Conservation (phyloP, 495 filamentous ascomycete species). For the Hypoxylon fragiforme region DNA sequence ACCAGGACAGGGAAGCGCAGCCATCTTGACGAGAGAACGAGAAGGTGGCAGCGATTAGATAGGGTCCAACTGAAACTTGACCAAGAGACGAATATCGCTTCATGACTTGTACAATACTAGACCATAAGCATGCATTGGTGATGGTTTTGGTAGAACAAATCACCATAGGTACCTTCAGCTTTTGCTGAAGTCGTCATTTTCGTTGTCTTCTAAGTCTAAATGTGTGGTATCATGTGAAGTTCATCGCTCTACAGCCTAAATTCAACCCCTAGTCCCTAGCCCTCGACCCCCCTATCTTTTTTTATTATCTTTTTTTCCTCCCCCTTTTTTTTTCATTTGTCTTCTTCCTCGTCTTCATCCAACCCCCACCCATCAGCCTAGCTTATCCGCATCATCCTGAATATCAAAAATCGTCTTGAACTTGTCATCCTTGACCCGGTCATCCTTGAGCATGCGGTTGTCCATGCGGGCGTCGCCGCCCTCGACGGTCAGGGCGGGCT, state of each 20-base stretch:
- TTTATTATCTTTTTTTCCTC: neutral
- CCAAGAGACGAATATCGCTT: neutral
- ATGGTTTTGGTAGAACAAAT: neutral
- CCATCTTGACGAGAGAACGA: slow-evolving; percentile 72
- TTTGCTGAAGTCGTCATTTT: slow-evolving; percentile 10
- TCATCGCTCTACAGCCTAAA: slow-evolving; percentile 31
- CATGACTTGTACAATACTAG: slow-evolving; percentile 17
- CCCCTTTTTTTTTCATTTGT: neutral
- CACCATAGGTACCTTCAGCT: slow-evolving; percentile 8
- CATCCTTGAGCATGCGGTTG: slow-evolving; percentile 90
- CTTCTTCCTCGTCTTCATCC: no score
- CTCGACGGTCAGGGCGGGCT: slow-evolving; percentile 78
- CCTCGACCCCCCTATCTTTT: neutral
- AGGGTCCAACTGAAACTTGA: slow-evolving; percentile 3
- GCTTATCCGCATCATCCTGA: slow-evolving; percentile 68
- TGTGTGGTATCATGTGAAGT: slow-evolving; percentile 42
- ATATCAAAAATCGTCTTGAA: slow-evolving; percentile 73
- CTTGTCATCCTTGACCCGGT: slow-evolving; percentile 68
- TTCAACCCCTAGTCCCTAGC: neutral
- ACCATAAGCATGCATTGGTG: slow-evolving; percentile 17
- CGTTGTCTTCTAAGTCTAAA: slow-evolving; percentile 25
- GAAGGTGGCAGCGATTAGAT: slow-evolving; percentile 48
- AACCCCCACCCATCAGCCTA: slow-evolving; percentile 58
- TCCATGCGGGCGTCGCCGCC: slow-evolving; percentile 87
- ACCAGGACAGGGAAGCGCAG: slow-evolving; percentile 73